phyloP scores from a whole-genome alignment of 2,329 filamentous ascomycete genomes.

The Cadophora sp. region DNA sequence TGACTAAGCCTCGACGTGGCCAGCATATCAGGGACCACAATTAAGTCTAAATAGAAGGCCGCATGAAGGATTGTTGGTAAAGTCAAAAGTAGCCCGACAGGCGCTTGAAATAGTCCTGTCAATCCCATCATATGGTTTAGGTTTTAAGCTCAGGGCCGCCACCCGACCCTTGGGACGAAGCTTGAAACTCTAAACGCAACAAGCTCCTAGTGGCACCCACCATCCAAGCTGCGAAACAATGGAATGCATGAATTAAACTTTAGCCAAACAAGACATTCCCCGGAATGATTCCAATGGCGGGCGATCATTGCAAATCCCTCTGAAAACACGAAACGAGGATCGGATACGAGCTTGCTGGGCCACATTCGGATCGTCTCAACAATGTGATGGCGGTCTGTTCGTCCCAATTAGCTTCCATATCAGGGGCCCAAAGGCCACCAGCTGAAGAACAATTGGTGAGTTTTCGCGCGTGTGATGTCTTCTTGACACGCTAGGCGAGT shows the following conservation, averaged over 20 bases:
- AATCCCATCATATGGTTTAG: not conserved
- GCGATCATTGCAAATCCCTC: not conserved
- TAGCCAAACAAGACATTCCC: not conserved
- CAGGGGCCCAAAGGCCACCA: not conserved
- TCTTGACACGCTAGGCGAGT: not conserved
- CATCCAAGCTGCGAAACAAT: not conserved
- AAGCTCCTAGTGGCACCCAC: not conserved
- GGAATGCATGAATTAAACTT: not conserved
- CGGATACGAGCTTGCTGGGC: not conserved
- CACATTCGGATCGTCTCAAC: not conserved
- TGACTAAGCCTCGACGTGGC: not conserved
- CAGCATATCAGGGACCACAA: not conserved
- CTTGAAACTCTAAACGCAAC: not conserved
- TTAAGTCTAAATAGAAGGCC: not conserved
- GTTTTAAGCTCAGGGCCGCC: not conserved
- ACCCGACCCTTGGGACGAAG: not conserved
- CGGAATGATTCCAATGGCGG: not conserved
- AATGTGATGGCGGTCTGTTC: not conserved
- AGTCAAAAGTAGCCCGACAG: not conserved
- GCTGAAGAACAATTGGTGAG: not conserved
- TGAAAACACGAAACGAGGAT: not conserved
- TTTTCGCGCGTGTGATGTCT: not conserved
- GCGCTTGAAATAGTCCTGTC: not conserved
- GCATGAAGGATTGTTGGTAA: not conserved
- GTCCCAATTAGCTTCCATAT: conserved; percentile 2